Percentiles rank a stretch among this genome's conserved stretches.
These are phyloP conservation scores for Aspergillus nanangensis DNA, from an alignment of 495 filamentous ascomycete genomes.

Conservation along the genomic window DNA sequence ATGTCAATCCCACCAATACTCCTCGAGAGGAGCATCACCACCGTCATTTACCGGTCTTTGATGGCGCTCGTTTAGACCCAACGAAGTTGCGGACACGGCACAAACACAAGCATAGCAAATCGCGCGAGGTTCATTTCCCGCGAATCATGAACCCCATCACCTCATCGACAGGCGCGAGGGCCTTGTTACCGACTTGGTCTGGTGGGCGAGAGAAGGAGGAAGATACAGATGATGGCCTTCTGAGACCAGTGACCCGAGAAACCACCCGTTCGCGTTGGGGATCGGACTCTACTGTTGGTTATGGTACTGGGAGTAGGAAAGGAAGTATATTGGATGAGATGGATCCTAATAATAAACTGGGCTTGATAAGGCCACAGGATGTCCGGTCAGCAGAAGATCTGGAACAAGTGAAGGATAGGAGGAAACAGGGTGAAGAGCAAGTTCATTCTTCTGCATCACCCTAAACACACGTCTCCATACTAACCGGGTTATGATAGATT, in stretches of 20 bases:
- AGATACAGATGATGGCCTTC: conserved; percentile 28
- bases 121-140: conserved; percentile 31
- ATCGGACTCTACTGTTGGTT: conserved; percentile 26
- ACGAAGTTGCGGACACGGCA: conserved; percentile 19
- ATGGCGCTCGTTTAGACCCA: conserved; percentile 16
- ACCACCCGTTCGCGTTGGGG: conserved; percentile 31
- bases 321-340: conserved; percentile 28
- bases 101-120: conserved; percentile 33
- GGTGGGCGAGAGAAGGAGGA: conserved; percentile 29
- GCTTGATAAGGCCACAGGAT: conserved; percentile 26
- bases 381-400: conserved; percentile 40
- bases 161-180: conserved; percentile 29
- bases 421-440: conserved; percentile 46
- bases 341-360: conserved; percentile 27
- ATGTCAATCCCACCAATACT: not conserved
- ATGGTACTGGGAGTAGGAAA: conserved; percentile 23
- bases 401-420: conserved; percentile 31
- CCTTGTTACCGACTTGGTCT: conserved; percentile 32
- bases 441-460: conserved; percentile 6
- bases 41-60: conserved; percentile 17
- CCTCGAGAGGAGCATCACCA: conserved; percentile 11
- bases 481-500: conserved; percentile 18
- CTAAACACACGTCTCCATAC: not conserved
- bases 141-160: conserved; percentile 36
- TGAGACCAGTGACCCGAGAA: conserved; percentile 29